These are phyloP conservation scores for Gnomoniopsis sp. DNA, from an alignment of 2,329 filamentous ascomycete species.

Conservation along the genomic window DNA sequence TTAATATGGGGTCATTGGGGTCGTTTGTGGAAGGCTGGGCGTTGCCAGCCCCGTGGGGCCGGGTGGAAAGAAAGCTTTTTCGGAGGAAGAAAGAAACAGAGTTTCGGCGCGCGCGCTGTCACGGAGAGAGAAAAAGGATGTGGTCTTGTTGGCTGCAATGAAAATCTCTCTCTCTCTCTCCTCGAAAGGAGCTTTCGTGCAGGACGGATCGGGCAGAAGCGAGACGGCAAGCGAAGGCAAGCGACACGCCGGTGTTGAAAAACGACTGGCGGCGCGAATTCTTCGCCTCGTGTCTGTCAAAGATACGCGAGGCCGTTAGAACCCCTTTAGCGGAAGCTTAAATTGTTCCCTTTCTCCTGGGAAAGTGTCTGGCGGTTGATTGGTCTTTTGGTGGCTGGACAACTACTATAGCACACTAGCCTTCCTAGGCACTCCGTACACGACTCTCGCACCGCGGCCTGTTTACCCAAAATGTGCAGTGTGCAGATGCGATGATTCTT, in stretches of 20 bases:
- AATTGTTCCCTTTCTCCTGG: too few species aligned
- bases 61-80: too few species aligned
- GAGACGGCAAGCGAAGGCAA: conserved; percentile 7
- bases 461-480: too few species aligned
- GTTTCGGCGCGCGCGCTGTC: not conserved
- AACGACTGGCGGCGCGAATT: conserved; percentile 1
- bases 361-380: not conserved
- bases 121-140: too few species aligned
- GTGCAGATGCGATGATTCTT: too few species aligned
- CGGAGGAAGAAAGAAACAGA: too few species aligned
- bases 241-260: conserved; percentile 4
- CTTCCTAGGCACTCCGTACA: too few species aligned
- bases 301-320: conserved; percentile 19
- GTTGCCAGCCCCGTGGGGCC: too few species aligned
- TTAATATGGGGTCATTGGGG: too few species aligned
- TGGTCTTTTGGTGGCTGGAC: not conserved
- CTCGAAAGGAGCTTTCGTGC: not conserved
- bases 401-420: too few species aligned
- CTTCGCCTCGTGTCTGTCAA: conserved; percentile 8
- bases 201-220: conserved; percentile 6
- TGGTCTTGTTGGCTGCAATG: not conserved
- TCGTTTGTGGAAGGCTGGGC: too few species aligned
- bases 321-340: conserved; percentile 16
- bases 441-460: too few species aligned
- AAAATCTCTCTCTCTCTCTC: not conserved